Evolutionary conservation across 306 rosid genomes (phyloP).

Genomic region (Arachis stenosperma): DNA sequence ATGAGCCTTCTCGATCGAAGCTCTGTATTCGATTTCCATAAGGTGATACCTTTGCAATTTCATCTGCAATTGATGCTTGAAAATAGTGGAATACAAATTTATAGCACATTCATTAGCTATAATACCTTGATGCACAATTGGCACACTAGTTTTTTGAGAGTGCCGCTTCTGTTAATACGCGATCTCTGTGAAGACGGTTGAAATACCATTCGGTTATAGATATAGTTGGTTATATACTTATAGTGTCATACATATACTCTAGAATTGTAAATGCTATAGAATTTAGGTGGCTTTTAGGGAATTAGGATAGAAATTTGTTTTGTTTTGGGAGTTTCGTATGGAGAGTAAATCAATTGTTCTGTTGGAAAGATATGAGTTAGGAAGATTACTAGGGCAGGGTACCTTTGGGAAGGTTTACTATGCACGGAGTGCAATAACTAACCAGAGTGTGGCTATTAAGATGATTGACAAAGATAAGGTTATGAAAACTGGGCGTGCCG

Average conservation of each 20-base stretch:
- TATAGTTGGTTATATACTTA: conserved; percentile 15
- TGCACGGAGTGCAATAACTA: conserved; percentile 64
- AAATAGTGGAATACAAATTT: conserved; percentile 33
- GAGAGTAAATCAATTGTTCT: conserved; percentile 58
- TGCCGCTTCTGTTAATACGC: conserved; percentile 51
- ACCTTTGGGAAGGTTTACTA: conserved; percentile 85
- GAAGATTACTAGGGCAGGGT: conserved; percentile 84
- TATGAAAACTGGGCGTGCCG: conserved; percentile 56
- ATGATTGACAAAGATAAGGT: conserved; percentile 75
- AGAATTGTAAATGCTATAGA: conserved; percentile 35
- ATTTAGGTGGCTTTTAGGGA: conserved; percentile 27
- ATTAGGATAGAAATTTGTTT: conserved; percentile 26
- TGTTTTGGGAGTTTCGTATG: conserved; percentile 49
- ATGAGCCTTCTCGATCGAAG: conserved; percentile 51
- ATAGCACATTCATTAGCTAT: conserved; percentile 35
- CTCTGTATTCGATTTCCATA: conserved; percentile 41
- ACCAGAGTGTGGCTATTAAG: conserved; percentile 85
- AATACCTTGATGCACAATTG: conserved; percentile 49
- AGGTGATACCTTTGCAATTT: conserved; percentile 44
- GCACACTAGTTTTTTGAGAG: conserved; percentile 40
- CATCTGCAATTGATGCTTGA: conserved; percentile 40
- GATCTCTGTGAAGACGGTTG: conserved; percentile 69
- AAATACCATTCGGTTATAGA: conserved; percentile 34
- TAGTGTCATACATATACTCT: conserved; percentile 22
- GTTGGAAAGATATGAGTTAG: conserved; percentile 73